Evolutionary conservation across 2,329 filamentous ascomycete genomes (phyloP).

Genomic region (Furcasterigmium furcatum): DNA sequence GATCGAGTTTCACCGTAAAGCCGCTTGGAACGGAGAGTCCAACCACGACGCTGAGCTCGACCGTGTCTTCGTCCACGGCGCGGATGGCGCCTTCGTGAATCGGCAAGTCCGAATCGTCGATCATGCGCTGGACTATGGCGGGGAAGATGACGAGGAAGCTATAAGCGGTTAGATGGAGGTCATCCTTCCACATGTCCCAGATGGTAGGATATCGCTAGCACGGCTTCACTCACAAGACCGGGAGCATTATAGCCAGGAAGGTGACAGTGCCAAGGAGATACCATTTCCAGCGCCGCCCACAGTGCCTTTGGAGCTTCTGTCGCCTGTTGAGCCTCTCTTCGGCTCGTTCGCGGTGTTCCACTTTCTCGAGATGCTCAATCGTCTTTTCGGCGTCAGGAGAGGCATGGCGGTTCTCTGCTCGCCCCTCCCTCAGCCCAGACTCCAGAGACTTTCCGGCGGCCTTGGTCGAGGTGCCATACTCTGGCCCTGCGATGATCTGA

Average conservation of each 20-base stretch:
- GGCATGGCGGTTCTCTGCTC: not conserved
- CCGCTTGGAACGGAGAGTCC: not conserved
- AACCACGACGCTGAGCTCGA: conserved; percentile 22
- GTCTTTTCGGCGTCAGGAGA: not conserved
- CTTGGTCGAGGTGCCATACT: not conserved
- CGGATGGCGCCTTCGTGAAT: conserved; percentile 30
- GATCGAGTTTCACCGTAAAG: not conserved
- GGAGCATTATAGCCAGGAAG: conserved; percentile 40
- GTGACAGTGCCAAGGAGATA: conserved; percentile 37
- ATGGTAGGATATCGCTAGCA: not conserved
- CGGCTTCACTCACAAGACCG: conserved; percentile 35
- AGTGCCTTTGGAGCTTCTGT: conserved; percentile 27
- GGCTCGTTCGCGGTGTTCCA: not conserved
- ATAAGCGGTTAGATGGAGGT: no score
- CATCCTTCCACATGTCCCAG: not conserved
- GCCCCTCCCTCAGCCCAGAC: not conserved
- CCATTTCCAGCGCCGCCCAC: conserved; percentile 37
- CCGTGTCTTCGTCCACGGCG: conserved; percentile 23
- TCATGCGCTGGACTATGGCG: conserved; percentile 39
- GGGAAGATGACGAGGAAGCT: conserved; percentile 45
- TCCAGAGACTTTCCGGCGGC: not conserved
- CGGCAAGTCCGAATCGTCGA: conserved; percentile 36
- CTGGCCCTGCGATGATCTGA: not conserved
- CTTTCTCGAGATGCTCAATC: not conserved
- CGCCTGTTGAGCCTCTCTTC: not conserved